These are phyloP conservation scores for Miscanthus lutarioriparius DNA, from an alignment of 176 grass and related monocot species.

Conservation along the genomic window DNA sequence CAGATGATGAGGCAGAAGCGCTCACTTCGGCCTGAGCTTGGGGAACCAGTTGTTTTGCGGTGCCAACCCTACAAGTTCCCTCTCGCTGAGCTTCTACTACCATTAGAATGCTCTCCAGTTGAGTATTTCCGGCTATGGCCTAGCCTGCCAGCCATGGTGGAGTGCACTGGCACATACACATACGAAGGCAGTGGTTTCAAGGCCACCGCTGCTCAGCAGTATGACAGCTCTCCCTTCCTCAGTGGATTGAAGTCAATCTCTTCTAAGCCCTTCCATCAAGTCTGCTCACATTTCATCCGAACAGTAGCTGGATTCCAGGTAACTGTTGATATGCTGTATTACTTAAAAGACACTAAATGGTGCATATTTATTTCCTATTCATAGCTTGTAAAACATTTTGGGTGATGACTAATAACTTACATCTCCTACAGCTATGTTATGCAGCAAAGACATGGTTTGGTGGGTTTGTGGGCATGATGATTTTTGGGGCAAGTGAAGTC, in stretches of 20 bases:
- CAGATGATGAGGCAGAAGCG: constrained; percentile 83
- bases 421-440: constrained; percentile 70
- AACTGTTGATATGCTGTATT: constrained; percentile 26
- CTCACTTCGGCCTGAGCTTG: constrained; percentile 64
- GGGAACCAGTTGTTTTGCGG: constrained; percentile 80
- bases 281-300: constrained; percentile 95
- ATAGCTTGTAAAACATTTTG: not conserved
- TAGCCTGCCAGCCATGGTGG: constrained; percentile 87
- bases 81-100: constrained; percentile 84
- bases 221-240: constrained; percentile 87
- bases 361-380: not conserved
- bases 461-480: constrained; percentile 98
- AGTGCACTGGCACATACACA: constrained; percentile 89
- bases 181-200: constrained; percentile 99
- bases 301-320: constrained; percentile 97
- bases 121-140: constrained; percentile 97
- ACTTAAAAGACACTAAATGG: not conserved
- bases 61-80: constrained; percentile 97
- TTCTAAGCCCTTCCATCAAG: constrained; percentile 93
- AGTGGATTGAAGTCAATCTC: constrained; percentile 83
- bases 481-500: constrained; percentile 96
- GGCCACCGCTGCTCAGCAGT: constrained; percentile 97
- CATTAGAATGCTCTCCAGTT: constrained; percentile 84
- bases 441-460: constrained; percentile 97
- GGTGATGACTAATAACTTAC: not conserved